Evolutionary conservation across 2,329 filamentous ascomycete species (phyloP).

Genomic region (Sporothrix dimorphospora): DNA sequence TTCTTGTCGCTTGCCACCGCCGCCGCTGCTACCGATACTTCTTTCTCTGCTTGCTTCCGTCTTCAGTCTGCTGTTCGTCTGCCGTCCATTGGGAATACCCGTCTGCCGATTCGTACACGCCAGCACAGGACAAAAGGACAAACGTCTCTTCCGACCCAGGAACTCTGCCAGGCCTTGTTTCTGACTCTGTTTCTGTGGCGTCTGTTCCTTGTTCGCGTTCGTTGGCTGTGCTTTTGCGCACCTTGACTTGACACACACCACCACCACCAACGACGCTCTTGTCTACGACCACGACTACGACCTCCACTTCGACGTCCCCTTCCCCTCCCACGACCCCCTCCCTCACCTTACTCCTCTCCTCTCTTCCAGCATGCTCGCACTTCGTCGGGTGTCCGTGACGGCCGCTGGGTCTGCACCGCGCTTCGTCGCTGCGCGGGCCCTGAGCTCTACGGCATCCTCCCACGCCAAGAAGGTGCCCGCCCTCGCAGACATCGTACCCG

Average conservation of each 20-base stretch:
- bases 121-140: constrained; percentile 5
- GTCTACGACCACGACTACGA: background rate
- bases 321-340: background rate
- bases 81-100: background rate
- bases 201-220: constrained; percentile 1
- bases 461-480: constrained; percentile 60
- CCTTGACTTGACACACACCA: background rate
- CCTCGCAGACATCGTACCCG: constrained; percentile 78
- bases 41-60: constrained; percentile 4
- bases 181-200: background rate
- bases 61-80: background rate
- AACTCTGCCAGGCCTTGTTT: constrained; percentile 12
- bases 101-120: constrained; percentile 21
- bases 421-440: constrained; percentile 47
- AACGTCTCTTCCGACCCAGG: background rate
- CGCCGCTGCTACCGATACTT: constrained; percentile 12
- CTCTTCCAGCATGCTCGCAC: constrained; percentile 46
- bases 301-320: background rate
- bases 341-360: background rate
- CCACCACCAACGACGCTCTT: background rate
- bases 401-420: constrained; percentile 45
- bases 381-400: constrained; percentile 1
- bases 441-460: constrained; percentile 56
- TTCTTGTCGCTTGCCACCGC: constrained; percentile 16
- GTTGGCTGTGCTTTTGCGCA: constrained; percentile 12